phyloP scores from a whole-genome alignment of 2,329 filamentous ascomycete species.

The Ascomycota sp. region DNA sequence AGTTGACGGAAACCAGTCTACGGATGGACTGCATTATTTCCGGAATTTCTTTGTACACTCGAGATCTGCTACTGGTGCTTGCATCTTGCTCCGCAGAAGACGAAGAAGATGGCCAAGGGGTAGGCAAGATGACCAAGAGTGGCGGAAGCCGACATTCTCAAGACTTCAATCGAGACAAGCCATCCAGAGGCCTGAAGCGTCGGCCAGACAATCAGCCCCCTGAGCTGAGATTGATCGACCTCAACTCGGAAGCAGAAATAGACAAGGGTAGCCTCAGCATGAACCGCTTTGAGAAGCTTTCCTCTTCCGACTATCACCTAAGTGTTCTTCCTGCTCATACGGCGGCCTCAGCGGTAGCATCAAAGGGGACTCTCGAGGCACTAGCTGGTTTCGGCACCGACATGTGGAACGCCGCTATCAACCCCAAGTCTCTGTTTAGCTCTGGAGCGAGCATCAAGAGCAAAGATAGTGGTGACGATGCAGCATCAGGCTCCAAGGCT shows the following conservation, averaged over 20 bases:
- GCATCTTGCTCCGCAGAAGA: constrained; percentile 64
- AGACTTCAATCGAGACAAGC: constrained; percentile 30
- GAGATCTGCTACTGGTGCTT: constrained; percentile 71
- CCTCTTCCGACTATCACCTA: constrained; percentile 79
- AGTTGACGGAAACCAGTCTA: constrained; percentile 28
- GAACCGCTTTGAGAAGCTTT: constrained; percentile 66
- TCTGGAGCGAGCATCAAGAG: constrained; percentile 59
- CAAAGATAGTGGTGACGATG: constrained; percentile 35
- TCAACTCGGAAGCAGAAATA: constrained; percentile 64
- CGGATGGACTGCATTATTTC: constrained; percentile 96
- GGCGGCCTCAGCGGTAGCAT: constrained; percentile 39
- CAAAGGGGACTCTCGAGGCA: constrained; percentile 52
- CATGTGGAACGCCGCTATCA: constrained; percentile 78
- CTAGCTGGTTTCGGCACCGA: constrained; percentile 50
- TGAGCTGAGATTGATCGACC: constrained; percentile 75
- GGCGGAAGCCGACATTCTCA: constrained; percentile 22
- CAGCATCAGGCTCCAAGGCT: constrained; percentile 22
- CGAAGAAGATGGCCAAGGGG: constrained; percentile 31
- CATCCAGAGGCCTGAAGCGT: constrained; percentile 42
- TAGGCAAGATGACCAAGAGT: constrained; percentile 7
- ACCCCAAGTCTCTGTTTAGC: constrained; percentile 67
- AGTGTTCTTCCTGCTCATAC: constrained; percentile 54
- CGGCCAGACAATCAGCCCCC: constrained; percentile 64
- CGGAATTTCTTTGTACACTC: constrained; percentile 88
- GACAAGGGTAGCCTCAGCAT: constrained; percentile 72